Base-by-base conservation (phyloP, 2,329 filamentous ascomycete genomes). In the Pezicula rhizophila region DNA sequence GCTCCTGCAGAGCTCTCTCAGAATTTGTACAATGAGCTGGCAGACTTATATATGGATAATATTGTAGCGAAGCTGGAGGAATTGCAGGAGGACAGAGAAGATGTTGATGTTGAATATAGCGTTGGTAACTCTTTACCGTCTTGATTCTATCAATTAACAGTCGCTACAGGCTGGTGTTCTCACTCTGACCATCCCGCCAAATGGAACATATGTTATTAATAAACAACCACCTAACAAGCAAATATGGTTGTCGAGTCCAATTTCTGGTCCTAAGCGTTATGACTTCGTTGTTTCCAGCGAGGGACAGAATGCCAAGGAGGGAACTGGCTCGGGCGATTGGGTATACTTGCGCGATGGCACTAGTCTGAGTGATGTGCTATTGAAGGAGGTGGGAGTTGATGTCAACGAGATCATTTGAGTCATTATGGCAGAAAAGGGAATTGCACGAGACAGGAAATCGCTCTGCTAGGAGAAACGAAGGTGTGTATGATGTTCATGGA, bases 221-320 rank as follows among this genome's bases (percentile, higher is more conserved):
- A 99, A 99, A 70, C 93, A 99, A 68, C 93, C 93, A 0, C 90
- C 92, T 17, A 97, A 96, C 76, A 93, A 90, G 75, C 93, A 87
- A 66, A 96, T 99, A 64, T 99, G 93, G 93, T 81, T 97, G 41
- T 93, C 89, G 34, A 95, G 89, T 39, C 93, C 93, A 4, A 74
- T 89, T 47, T 91, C 88, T 5, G 93, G 93, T 0, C 93, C 93
- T 12, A 96, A 96, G 71, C 84, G 92, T 50, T 99, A 85, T 72
- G 91, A 97, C 68, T 99, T 88, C 79, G 86, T 95, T 48, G 66
- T 91, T 45, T 60, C 74, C 42, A 82, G 84, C 50, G 88, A 93
- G 60, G 75, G 79, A 28, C 86, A 90, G 74, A 70, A 82, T 60
- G 78, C 89, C 64, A 95, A 95, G 71, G 85, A 91, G 67, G 89